Evolutionary conservation across 2,329 filamentous ascomycete genomes (phyloP).

Genomic region (Harringtonia lauricola): DNA sequence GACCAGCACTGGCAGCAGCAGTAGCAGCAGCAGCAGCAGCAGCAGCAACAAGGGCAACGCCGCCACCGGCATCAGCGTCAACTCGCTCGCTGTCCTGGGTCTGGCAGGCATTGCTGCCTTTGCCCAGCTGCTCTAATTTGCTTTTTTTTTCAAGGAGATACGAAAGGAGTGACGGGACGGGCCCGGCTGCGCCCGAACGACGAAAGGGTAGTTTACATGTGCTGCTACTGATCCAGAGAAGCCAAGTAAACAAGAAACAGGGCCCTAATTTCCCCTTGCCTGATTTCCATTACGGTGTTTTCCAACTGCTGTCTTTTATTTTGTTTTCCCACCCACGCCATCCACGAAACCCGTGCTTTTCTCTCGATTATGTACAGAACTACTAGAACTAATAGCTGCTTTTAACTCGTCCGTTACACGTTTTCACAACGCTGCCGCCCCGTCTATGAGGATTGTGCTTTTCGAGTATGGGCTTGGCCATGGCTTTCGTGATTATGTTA

Average conservation of each 20-base stretch:
- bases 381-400: conserved; percentile 12
- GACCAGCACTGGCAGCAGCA: conserved; percentile 19
- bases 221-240: neutral
- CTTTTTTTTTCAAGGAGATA: conserved; percentile 5
- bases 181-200: conserved; percentile 1
- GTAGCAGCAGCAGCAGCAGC: conserved; percentile 19
- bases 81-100: conserved; percentile 33
- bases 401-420: conserved; percentile 1
- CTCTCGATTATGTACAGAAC: conserved; percentile 8
- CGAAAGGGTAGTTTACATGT: neutral
- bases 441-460: no score
- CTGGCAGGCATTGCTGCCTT: conserved; percentile 28
- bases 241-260: conserved; percentile 1
- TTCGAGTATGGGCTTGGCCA: no score
- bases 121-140: conserved; percentile 39
- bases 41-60: conserved; percentile 21
- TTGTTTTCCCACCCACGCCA: neutral
- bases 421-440: no score
- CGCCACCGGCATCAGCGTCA: conserved; percentile 34
- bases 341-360: neutral
- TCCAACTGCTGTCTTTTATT: neutral
- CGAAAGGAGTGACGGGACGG: neutral
- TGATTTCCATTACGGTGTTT: neutral
- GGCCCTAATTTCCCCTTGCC: neutral
- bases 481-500: no score